Evolutionary conservation across 2,329 filamentous ascomycete species (phyloP), one percentile per base, ranked within the genome.

Genomic region (Neopestalotiopsis sp.): DNA sequence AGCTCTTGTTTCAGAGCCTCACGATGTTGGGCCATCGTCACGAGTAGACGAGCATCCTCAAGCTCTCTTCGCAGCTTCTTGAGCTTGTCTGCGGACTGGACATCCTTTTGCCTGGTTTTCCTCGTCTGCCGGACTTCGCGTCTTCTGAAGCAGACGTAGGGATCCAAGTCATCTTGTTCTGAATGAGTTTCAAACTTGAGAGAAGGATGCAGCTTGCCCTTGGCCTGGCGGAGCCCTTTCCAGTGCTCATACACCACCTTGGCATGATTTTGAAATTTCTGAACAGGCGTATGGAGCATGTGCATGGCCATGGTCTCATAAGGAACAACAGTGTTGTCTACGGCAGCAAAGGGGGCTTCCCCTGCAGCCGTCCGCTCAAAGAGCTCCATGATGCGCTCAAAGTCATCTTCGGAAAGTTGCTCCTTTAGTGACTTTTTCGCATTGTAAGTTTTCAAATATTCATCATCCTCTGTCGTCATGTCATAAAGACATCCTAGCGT

Each of bases 121-220:
- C 96, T 92, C 64, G 94, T 95, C 79, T 97, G 94, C 69, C 96
- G 92, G 61, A 97, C 93, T 81, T 99, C 96, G 72, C 96, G 93
- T 74, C 96, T 91, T 78, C 96, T 90, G 88, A 99, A 99, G 82
- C 96, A 99, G 76, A 99, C 95, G 82, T 97, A 99, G 63, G 96
- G 96, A 81, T 99, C 96, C 75, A 93, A 90, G 78, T 99, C 96
- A 80, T 99, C 96, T 70, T 92, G 97, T 73, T 98, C 95, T 78
- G 94, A 92, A 72, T 96, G 94, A 61, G 91, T 97, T 83, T 99
- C 96, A 73, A 97, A 96, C 84, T 98, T 98, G 78, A 98, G 89
- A 28, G 85, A 86, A 7, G 94, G 90, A 77, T 95, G 92, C 70
- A 98, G 84, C 5, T 91, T 84, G 74, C 88, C 90, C 78, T 95